Conservation (phyloP, 2,329 filamentous ascomycete genomes). For the Penicillium hordei region DNA sequence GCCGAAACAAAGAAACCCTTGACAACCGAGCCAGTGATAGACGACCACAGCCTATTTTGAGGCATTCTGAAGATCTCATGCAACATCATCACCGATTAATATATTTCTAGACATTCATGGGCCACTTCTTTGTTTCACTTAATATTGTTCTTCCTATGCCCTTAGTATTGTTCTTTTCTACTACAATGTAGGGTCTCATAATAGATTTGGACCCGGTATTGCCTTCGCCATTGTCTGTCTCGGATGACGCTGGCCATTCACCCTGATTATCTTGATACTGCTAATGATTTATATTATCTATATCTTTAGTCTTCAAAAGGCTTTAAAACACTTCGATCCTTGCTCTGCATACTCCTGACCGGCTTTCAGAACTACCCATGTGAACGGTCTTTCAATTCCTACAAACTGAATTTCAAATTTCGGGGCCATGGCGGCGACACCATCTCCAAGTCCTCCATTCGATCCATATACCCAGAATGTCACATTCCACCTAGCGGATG, state of each 20-base stretch:
- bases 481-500: conserved; percentile 48
- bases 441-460: conserved; percentile 36
- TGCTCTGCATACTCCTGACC: neutral
- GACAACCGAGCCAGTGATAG: neutral
- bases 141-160: conserved; percentile 27
- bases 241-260: conserved; percentile 16
- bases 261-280: conserved; percentile 3
- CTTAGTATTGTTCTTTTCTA: conserved; percentile 29
- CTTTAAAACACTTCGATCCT: conserved; percentile 3
- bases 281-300: neutral
- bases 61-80: conserved; percentile 1
- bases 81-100: neutral
- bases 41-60: neutral
- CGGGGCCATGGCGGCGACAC: conserved; percentile 7
- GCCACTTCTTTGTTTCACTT: conserved; percentile 12
- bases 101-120: neutral
- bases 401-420: neutral
- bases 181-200: neutral
- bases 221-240: conserved; percentile 32
- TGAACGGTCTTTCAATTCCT: conserved; percentile 10
- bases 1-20: conserved; percentile 3
- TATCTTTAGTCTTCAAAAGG: neutral
- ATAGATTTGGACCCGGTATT: neutral
- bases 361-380: neutral
- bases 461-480: conserved; percentile 55